Evolutionary conservation across 1,284 basidiomycete species (phyloP), one percentile per base, ranked within the genome.

Genomic region (Leccinum holopus): DNA sequence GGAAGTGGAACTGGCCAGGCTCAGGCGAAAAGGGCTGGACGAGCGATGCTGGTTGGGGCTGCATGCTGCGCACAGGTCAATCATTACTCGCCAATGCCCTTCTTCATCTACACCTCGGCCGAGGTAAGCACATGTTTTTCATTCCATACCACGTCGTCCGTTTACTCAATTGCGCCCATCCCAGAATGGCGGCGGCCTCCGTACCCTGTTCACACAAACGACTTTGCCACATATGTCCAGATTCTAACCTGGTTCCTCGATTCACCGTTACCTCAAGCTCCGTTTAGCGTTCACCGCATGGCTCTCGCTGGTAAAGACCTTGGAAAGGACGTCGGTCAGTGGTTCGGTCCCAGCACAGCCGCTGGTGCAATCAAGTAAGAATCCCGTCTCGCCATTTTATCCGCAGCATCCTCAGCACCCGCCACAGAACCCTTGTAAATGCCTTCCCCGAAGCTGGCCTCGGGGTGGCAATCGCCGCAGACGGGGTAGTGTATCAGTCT

Each of bases 261-360:
- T 73, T 90, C 92, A 11, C 95, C 97, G 0, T 87, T 90, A 0
- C 86, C 91, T 0, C 81, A 91, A n/a, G 90, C 91, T 54, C 97
- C 97, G 0, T 99, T 98, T 75, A 94, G 93, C 66, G 94, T 99
- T 1, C 97, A 99, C 77, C 87, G 94, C 51, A 97, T 99, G 90
- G 96, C 96, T 0, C 79, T 95, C 16, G 92, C 95, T 10, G 97
- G 97, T 3, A 97, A 97, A 74, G 91, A 95, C 66, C 83, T 98
- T 1, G 97, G 97, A 12, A 98, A 94, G 68, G 94, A 96, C 68
- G 91, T 98, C 0, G 97, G 97, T 2, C 92, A 95, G 75, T 98
- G 97, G 97, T 98, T 98, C 71, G 97, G 97, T 0, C 97, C 97
- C 0, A 97, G 94, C 72, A 97, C 94, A 0, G 97, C 97, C 33